Evolutionary conservation across 306 rosid species (phyloP).

Genomic region (Casuarina cunninghamiana): DNA sequence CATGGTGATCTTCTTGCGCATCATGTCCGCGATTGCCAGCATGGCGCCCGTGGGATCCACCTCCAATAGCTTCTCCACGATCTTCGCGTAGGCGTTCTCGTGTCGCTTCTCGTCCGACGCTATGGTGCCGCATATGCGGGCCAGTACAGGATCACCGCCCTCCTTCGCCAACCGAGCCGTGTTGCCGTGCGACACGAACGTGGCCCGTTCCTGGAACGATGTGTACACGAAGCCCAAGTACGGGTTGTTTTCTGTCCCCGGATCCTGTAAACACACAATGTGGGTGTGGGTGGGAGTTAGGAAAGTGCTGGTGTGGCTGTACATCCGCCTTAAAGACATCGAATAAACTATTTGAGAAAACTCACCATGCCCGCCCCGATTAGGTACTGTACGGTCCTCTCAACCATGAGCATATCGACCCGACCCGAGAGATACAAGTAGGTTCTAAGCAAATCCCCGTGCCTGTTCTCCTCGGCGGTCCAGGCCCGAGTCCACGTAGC

Average conservation of each 20-base stretch:
- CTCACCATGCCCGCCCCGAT: slow-evolving; percentile 78
- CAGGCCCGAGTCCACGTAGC: slow-evolving; percentile 79
- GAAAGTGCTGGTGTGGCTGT: too few relatives aligned
- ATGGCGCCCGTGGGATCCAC: slow-evolving; percentile 54
- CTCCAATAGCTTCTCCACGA: slow-evolving; percentile 71
- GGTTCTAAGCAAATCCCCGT: slow-evolving; percentile 71
- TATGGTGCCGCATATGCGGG: slow-evolving; percentile 63
- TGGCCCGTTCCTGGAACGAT: slow-evolving; percentile 73
- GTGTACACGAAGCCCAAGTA: slow-evolving; percentile 77
- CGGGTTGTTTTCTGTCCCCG: slow-evolving; percentile 66
- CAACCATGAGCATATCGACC: slow-evolving; percentile 78
- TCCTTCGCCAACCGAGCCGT: slow-evolving; percentile 65
- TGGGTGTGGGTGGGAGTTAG: too few relatives aligned
- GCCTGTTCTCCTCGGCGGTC: slow-evolving; percentile 84
- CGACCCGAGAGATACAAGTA: slow-evolving; percentile 76
- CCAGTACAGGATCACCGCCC: slow-evolving; percentile 52
- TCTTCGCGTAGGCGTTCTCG: slow-evolving; percentile 49
- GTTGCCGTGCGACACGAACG: slow-evolving; percentile 68
- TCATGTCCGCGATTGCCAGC: slow-evolving; percentile 61
- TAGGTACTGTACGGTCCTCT: slow-evolving; percentile 63
- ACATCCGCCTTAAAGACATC: too few relatives aligned
- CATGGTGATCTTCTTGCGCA: slow-evolving; percentile 69
- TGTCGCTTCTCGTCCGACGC: slow-evolving; percentile 72
- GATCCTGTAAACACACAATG: slow-evolving; percentile 40
- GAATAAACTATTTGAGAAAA: too few relatives aligned